phyloP scores from a whole-genome alignment of 2,329 filamentous ascomycete genomes.

The Fusarium nygamai region DNA sequence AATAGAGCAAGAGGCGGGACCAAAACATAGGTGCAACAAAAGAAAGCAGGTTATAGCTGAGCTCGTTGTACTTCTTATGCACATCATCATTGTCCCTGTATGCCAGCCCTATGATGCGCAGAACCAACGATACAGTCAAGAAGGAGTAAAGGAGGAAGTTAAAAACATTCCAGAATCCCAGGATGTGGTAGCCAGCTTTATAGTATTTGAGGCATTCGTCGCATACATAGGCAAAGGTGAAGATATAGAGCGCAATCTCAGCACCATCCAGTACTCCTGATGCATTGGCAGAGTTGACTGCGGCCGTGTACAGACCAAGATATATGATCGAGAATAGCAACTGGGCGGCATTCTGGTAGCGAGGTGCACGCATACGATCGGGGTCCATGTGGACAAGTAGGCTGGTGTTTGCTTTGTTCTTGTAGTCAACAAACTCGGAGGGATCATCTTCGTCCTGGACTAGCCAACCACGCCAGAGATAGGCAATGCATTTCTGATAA shows the following conservation, averaged over 20 bases:
- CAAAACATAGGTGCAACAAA: conserved; percentile 98
- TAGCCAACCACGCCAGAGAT: conserved; percentile 95
- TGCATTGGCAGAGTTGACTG: conserved; percentile 94
- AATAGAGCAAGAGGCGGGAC: conserved; percentile 89
- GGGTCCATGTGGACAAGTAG: conserved; percentile 90
- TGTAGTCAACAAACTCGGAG: conserved; percentile 88
- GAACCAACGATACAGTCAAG: conserved; percentile 78
- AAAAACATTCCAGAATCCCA: conserved; percentile 98
- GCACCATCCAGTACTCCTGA: conserved; percentile 84
- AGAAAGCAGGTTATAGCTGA: conserved; percentile 94
- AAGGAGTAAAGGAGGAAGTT: conserved; percentile 85
- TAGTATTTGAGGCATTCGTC: conserved; percentile 91
- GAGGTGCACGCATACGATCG: conserved; percentile 90
- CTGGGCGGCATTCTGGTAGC: conserved; percentile 92
- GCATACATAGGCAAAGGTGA: conserved; percentile 89
- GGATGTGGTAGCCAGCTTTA: conserved; percentile 91
- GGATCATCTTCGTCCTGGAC: conserved; percentile 95
- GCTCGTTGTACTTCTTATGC: conserved; percentile 74
- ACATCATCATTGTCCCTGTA: conserved; percentile 58
- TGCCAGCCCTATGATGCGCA: conserved; percentile 81
- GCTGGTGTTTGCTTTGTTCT: conserved; percentile 78
- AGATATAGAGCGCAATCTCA: conserved; percentile 86
- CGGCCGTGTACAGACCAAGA: conserved; percentile 84
- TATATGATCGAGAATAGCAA: conserved; percentile 86
- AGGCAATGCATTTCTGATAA: conserved; percentile 93